Evolutionary conservation across 2,329 filamentous ascomycete genomes (phyloP).

Genomic region (Fusarium robinianum): DNA sequence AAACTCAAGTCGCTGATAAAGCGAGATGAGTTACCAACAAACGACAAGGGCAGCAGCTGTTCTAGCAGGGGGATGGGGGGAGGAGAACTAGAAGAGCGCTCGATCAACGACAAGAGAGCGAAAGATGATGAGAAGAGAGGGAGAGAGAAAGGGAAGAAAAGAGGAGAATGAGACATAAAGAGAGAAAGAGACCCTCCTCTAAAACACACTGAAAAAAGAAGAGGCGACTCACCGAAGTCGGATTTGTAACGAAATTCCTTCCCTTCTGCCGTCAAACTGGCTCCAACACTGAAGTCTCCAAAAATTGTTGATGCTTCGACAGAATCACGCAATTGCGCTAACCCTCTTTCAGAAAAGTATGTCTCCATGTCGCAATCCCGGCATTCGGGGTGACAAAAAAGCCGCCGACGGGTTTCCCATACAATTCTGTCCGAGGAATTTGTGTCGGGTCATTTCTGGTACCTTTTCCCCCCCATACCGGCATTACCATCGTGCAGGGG

Average conservation of each 20-base stretch:
- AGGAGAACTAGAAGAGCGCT: constrained; percentile 14
- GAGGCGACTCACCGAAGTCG: constrained; percentile 31
- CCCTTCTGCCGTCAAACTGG: constrained; percentile 23
- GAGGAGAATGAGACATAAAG: constrained; percentile 15
- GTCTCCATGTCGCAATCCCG: constrained; percentile 30
- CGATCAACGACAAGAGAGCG: no score
- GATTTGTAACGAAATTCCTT: constrained; percentile 32
- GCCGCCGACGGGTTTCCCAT: not conserved
- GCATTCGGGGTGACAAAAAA: constrained; percentile 23
- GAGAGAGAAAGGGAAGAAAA: constrained; percentile 10
- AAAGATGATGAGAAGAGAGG: constrained; percentile 9
- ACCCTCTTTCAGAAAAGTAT: constrained; percentile 39
- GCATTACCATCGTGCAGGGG: not conserved
- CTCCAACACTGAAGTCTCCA: constrained; percentile 10
- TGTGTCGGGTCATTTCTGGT: constrained; percentile 3
- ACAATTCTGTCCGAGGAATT: fast-evolving
- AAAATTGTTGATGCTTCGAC: constrained; percentile 44
- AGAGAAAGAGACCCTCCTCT: constrained; percentile 19
- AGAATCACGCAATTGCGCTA: constrained; percentile 49
- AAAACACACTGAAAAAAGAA: no score
- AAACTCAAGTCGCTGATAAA: constrained; percentile 29
- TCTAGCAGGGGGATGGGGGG: constrained; percentile 30
- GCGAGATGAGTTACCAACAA: constrained; percentile 28
- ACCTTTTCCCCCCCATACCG: constrained; percentile 21
- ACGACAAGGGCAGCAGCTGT: no score